Base-by-base conservation (phyloP, 2,329 filamentous ascomycete genomes). In the Cercospora beticola region DNA sequence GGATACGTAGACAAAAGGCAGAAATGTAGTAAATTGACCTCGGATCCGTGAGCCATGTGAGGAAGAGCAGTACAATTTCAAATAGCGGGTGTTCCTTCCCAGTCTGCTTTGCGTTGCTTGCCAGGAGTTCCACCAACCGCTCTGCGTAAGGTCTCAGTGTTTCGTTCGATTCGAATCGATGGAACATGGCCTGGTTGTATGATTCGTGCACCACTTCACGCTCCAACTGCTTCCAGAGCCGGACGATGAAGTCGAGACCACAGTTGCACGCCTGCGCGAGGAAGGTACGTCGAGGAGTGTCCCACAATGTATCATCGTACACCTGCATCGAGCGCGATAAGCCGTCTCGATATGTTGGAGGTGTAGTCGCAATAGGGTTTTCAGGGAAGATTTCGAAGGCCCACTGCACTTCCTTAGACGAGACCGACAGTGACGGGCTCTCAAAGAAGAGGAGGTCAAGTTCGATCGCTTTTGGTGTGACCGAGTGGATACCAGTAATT, bases 391-490 rank as follows among this genome's bases (percentile, higher is more conserved):
- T 21, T 21, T 14, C 14, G 5, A 52, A 23, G 14, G 60, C 33
- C 23, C 46, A 46, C 18, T 23, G 40, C 36, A 63, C 10, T 26
- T 63, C 40, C 23, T 33, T 6, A 9, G 36, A 6, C 16, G 40
- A 16, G 26, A 26, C 36, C 43, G 40, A 52, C 60, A 31, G 8
- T 18, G 30, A 18, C 10, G 21, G 9, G 7, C 21, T 43, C 43
- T 52, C 43, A 7, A 63, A 63, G 43, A 63, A 63, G 5, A 63
- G 16, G 2, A 63, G n/a, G 26, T 63, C 60, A 9, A 63, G 60
- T 30, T 63, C 43, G 40, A 63, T 54, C 16, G 43, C 30, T 6
- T 3, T 63, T 21, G 36, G 36, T 8, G 6, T 7, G 7, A 43
- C 36, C 16, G 36, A 43, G 9, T 43, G 36, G 16, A 43, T n/a